A percentile compares a stretch with the other conserved stretches of the same genome.
Evolutionary conservation across 2,329 filamentous ascomycete genomes (phyloP).

Genomic region (Beauveria caledonica): DNA sequence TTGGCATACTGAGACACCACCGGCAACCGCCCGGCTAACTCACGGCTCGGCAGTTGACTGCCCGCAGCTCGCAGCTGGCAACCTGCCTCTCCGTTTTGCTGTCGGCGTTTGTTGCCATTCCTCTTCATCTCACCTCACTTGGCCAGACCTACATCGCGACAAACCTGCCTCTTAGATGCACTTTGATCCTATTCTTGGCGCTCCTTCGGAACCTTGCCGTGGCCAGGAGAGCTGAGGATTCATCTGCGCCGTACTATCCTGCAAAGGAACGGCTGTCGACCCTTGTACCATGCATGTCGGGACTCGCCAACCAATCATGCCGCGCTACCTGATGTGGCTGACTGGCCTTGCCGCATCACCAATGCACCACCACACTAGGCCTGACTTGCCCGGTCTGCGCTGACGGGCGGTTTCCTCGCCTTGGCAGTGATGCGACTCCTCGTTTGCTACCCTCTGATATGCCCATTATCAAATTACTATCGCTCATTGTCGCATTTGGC

Average conservation of each 20-base stretch:
- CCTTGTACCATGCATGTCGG: constrained; percentile 2
- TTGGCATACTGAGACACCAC: background rate
- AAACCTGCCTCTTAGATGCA: background rate
- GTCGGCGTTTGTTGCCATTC: background rate
- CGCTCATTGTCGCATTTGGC: background rate
- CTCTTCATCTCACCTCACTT: background rate
- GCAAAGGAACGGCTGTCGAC: background rate
- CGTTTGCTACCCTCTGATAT: background rate
- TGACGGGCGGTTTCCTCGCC: background rate
- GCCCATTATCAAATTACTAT: background rate
- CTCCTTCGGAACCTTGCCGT: constrained; percentile 8
- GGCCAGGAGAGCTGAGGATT: constrained; percentile 7
- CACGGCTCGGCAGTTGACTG: background rate
- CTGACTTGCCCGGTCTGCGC: constrained; percentile 3
- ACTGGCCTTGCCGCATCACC: background rate
- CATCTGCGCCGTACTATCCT: constrained; percentile 1
- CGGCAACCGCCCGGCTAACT: background rate
- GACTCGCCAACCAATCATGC: constrained; percentile 10
- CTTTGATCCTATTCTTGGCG: background rate
- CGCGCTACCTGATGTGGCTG: background rate
- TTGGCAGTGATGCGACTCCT: background rate
- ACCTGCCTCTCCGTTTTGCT: background rate
- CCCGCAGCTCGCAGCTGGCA: background rate
- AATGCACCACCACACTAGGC: background rate
- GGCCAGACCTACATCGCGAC: background rate